Evolutionary conservation across 2,329 filamentous ascomycete species (phyloP), one percentile per base, ranked within the genome.

Genomic region (Beauveria pseudobassiana): DNA sequence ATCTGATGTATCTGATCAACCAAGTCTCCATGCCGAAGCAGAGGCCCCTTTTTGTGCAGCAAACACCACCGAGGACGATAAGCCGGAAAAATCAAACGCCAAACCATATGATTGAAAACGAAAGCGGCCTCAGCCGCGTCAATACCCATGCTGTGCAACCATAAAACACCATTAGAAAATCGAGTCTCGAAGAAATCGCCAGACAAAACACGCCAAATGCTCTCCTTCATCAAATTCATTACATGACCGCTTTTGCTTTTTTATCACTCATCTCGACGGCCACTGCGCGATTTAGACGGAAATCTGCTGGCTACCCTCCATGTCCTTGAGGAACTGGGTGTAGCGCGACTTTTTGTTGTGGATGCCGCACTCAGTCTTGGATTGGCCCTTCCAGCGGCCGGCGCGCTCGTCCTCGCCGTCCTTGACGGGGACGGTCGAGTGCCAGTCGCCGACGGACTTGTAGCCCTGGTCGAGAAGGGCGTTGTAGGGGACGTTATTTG

Each of bases 361-460:
- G 72, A 99, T 98, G 53, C 95, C 95, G 75, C 95, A 99, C 80
- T 99, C 95, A 18, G 92, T 96, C 87, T 99, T 99, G 70, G 83
- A 79, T 75, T 92, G 89, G 64, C 95, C 95, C 83, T 96, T 97
- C 95, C 95, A 99, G 68, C 95, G 88, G 63, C 95, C 95, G 9
- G 95, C 89, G 57, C 95, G 88, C 84, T 99, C 95, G 70, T 98
- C 95, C 77, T 99, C 95, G 66, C 90, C 90, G 63, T 93, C 91
- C 65, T 82, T 86, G 64, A 98, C 92, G 14, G 95, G 93, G 68
- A 86, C 88, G 4, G 95, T 99, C 56, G 92, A 96, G 82, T 99
- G 95, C 91, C 93, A 98, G 81, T 99, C 95, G 64, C 95, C 95
- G 65, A 99, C 83, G 66, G 91, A 96, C 83, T 98, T 97, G 83